phyloP scores from a whole-genome alignment of 1,284 basidiomycete genomes.

The Cystobasidium pallidum region DNA sequence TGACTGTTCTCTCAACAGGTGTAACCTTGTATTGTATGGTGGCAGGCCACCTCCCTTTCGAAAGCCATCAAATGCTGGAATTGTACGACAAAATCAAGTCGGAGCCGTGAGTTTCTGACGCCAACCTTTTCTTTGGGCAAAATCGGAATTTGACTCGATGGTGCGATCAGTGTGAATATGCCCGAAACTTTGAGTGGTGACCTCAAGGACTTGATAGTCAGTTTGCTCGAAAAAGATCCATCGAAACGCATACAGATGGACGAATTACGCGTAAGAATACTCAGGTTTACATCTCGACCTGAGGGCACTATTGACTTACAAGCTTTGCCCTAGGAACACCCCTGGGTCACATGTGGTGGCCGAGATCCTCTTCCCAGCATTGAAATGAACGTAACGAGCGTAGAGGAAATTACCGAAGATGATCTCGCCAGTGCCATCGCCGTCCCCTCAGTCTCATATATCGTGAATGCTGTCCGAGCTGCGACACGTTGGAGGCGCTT shows the following conservation, averaged over 20 bases:
- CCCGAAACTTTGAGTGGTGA: conserved; percentile 56
- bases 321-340: conserved; percentile 54
- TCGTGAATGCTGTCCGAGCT: conserved; percentile 42
- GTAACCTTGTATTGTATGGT: conserved; percentile 64
- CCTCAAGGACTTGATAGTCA: conserved; percentile 55
- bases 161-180: conserved; percentile 52
- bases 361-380: conserved; percentile 55
- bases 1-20: conserved; percentile 51
- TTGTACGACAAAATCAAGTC: conserved; percentile 61
- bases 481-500: conserved; percentile 37
- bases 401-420: conserved; percentile 37
- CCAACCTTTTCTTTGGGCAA: not conserved
- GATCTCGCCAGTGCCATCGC: conserved; percentile 35
- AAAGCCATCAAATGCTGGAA: conserved; percentile 59
- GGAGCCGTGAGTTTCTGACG: conserved; percentile 56
- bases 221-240: conserved; percentile 58
- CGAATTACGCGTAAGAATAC: conserved; percentile 54
- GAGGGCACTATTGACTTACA: not conserved
- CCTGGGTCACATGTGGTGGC: conserved; percentile 58
- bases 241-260: conserved; percentile 55
- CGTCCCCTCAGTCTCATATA: conserved; percentile 38
- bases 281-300: conserved; percentile 42
- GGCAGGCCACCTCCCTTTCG: conserved; percentile 61
- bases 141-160: not conserved
- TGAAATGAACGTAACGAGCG: conserved; percentile 42